phyloP scores from a whole-genome alignment of 805 yeast species.

The Zygotorulaspora florentina region DNA sequence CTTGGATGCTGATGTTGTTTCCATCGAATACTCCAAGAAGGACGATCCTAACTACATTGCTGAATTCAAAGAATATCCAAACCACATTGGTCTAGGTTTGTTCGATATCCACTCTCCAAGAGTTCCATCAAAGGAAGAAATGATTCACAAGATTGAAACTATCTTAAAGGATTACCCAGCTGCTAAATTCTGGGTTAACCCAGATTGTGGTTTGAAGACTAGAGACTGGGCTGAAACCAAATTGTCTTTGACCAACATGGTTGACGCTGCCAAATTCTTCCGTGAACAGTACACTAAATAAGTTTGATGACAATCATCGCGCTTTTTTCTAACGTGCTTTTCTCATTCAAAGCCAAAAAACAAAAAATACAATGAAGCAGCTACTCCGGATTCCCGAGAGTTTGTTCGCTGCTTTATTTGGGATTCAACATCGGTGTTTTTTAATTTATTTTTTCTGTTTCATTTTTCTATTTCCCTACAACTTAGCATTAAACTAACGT shows the following conservation, averaged over 20 bases:
- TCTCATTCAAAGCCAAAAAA: conserved; percentile 1
- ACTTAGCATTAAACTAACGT: conserved; percentile 8
- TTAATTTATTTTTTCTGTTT: conserved; percentile 15
- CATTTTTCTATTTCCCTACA: conserved; percentile 2
- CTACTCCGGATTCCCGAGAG: not conserved
- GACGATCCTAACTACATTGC: conserved; percentile 97
- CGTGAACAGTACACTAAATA: conserved; percentile 50
- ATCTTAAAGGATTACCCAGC: conserved; percentile 97
- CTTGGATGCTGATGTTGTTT: conserved; percentile 98
- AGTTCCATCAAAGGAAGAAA: conserved; percentile 96
- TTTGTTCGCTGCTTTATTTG: conserved; percentile 9
- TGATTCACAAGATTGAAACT: conserved; percentile 86
- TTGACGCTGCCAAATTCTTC: conserved; percentile 96
- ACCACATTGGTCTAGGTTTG: conserved; percentile 99
- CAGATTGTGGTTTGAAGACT: conserved; percentile 99
- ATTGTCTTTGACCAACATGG: conserved; percentile 96
- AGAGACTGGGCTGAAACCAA: conserved; percentile 99
- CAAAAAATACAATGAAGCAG: not conserved
- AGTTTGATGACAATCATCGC: conserved; percentile 12
- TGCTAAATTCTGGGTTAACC: conserved; percentile 99
- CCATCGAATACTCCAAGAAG: conserved; percentile 99
- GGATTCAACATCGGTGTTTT: conserved; percentile 34
- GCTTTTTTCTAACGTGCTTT: conserved; percentile 6
- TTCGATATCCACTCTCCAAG: conserved; percentile 99
- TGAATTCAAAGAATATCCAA: conserved; percentile 97